Evolutionary conservation across 1,139 yeast genomes (phyloP).

Genomic region (Taphrina deformans): DNA sequence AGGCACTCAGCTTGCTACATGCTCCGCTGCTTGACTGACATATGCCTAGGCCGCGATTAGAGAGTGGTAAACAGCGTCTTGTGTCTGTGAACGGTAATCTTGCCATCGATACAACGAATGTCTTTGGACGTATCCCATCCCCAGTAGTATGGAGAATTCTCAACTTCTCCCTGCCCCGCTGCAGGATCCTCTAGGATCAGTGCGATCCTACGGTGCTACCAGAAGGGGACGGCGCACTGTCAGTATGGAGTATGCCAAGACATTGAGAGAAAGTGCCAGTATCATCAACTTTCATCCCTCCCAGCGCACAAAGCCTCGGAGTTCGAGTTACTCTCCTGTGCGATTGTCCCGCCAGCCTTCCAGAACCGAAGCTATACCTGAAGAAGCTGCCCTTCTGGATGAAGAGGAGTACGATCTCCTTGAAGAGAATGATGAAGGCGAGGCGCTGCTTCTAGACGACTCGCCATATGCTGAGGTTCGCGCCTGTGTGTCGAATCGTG

Average conservation of each 20-base stretch:
- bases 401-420: slow-evolving; percentile 23
- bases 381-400: slow-evolving; percentile 8
- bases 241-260: slow-evolving; percentile 17
- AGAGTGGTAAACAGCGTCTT: too few species aligned
- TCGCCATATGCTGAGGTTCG: slow-evolving; percentile 49
- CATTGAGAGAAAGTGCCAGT: slow-evolving; percentile 18
- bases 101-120: too few species aligned
- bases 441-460: slow-evolving; percentile 22
- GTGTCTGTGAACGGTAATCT: too few species aligned
- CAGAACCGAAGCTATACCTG: background rate
- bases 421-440: slow-evolving; percentile 20
- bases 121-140: background rate
- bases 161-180: slow-evolving; percentile 14
- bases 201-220: slow-evolving; percentile 27
- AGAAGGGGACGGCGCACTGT: slow-evolving; percentile 20
- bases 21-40: too few species aligned
- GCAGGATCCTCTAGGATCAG: slow-evolving; percentile 30
- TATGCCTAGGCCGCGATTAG: too few species aligned
- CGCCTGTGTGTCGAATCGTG: slow-evolving; percentile 65
- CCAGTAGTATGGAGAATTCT: slow-evolving; percentile 4
- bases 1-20: background rate
- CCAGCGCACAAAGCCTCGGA: slow-evolving; percentile 15
- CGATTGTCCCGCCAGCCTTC: background rate
- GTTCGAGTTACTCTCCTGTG: slow-evolving; percentile 7
- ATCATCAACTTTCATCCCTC: slow-evolving; percentile 28